Conservation (phyloP, 805 yeast species). For the Geotrichum ghanense region DNA sequence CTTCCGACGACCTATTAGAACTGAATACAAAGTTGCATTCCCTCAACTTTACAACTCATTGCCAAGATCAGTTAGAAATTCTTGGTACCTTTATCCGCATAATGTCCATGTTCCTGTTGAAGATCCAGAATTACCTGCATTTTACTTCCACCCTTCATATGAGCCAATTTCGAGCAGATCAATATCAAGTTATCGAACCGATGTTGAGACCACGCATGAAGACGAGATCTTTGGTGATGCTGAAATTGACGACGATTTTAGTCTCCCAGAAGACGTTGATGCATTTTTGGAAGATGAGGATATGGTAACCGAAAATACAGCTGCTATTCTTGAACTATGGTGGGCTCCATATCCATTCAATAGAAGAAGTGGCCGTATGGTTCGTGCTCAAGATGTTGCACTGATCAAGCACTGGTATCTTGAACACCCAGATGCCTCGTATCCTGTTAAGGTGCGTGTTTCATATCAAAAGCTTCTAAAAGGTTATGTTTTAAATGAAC, state of each 20-base stretch:
- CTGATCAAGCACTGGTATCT: conserved; percentile 73
- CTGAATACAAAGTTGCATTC: conserved; percentile 79
- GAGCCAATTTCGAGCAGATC: conserved; percentile 38
- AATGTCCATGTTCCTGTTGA: conserved; percentile 37
- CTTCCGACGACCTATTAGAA: conserved; percentile 60
- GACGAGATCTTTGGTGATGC: conserved; percentile 21
- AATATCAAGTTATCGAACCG: conserved; percentile 16
- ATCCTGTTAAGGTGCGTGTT: conserved; percentile 68
- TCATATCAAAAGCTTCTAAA: conserved; percentile 89
- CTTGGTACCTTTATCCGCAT: conserved; percentile 56
- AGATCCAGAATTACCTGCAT: conserved; percentile 43
- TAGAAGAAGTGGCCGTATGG: conserved; percentile 55
- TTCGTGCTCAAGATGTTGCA: conserved; percentile 84
- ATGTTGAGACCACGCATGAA: conserved; percentile 10
- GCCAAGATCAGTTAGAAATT: conserved; percentile 50
- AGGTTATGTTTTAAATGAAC: conserved; percentile 55
- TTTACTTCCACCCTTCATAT: conserved; percentile 39
- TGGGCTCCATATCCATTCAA: conserved; percentile 84
- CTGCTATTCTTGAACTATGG: conserved; percentile 51
- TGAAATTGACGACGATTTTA: conserved; percentile 31
- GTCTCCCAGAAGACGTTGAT: conserved; percentile 30
- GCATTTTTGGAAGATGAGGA: conserved; percentile 32
- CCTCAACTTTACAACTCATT: conserved; percentile 76
- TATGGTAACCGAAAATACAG: conserved; percentile 35
- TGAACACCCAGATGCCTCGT: conserved; percentile 43